Evolutionary conservation across 495 filamentous ascomycete genomes (phyloP), one percentile per base, ranked within the genome.

Genomic region (Gamarada debralockiae): DNA sequence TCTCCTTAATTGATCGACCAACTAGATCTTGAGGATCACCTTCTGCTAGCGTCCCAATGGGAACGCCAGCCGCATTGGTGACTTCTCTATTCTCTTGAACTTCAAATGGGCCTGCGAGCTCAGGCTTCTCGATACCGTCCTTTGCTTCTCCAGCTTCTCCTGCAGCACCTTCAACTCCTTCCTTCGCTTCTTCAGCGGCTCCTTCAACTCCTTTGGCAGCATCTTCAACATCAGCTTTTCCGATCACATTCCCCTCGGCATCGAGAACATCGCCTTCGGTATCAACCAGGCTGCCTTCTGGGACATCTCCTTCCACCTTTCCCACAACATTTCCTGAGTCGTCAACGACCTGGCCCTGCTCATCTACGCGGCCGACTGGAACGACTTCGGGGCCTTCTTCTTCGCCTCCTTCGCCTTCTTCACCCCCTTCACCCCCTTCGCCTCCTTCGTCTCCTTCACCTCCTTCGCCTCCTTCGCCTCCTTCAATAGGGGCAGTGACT

Each of bases 231-330:
- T 62, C 36, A 27, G 54, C 64, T 58, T 25, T 27, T 48, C 4
- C 65, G 55, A 15, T 58, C 50, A 53, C 58, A 48, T 25, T n/a
- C n/a, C 90, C 90, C 40, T 79, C 79, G 58, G 91, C 87, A 58
- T 85, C 84, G 70, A 88, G 87, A 56, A 95, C 81, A 63, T 89
- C 81, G 42, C 90, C 90, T 55, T 90, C 71, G 63, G 84, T 85
- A 56, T 93, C 85, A 60, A 87, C 87, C 79, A 29, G 4, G 10
- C 27, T 29, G 27, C 27, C 27, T 45, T 78, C 77, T 70, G 85
- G 85, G 14, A 81, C 53, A 48, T 95, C 88, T 31, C 90, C 90
- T 50, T 90, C 82, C n/a, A 85, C 69, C 27, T 29, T 29, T 29
- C 27, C 27, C 10, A 29, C 27, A 10, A 15, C 36, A 15, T 39